Conservation (phyloP, 2,329 filamentous ascomycete species). For the Claviceps africana region DNA sequence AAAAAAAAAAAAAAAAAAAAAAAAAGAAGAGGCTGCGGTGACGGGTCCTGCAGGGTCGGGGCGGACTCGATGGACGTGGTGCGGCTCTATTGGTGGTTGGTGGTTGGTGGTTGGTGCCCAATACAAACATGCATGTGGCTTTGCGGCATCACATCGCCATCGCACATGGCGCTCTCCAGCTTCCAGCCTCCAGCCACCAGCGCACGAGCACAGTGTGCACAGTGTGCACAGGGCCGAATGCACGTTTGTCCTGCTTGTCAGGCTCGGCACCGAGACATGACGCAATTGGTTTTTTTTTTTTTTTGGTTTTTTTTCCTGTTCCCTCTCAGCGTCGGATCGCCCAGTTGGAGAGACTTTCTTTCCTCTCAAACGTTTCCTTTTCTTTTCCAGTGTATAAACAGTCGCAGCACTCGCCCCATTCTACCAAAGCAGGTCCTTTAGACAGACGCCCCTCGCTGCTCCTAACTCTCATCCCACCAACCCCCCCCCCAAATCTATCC, state of each 20-base stretch:
- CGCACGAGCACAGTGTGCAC: neutral
- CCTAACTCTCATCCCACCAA: neutral
- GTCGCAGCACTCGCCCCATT: neutral
- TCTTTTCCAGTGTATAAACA: neutral
- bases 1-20: too few relatives aligned
- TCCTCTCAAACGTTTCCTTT: too few relatives aligned
- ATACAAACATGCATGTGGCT: neutral
- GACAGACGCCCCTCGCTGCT: neutral
- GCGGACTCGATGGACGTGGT: neutral
- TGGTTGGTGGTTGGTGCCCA: neutral
- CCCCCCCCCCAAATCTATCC: neutral
- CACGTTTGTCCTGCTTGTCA: neutral
- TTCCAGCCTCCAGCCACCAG: neutral
- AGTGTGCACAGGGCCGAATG: neutral
- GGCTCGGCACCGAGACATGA: neutral
- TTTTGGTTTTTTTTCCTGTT: neutral
- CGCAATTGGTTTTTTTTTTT: neutral
- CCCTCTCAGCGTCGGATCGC: too few relatives aligned
- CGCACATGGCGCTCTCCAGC: too few relatives aligned
- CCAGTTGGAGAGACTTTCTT: too few relatives aligned
- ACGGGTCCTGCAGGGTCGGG: too few relatives aligned
- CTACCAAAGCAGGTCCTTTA: neutral
- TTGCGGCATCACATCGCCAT: too few relatives aligned
- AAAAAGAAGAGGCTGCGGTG: neutral
- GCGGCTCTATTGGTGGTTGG: constrained; percentile 2